phyloP scores from a whole-genome alignment of 805 yeast species.

The Saccharomycopsis lassenensis region DNA sequence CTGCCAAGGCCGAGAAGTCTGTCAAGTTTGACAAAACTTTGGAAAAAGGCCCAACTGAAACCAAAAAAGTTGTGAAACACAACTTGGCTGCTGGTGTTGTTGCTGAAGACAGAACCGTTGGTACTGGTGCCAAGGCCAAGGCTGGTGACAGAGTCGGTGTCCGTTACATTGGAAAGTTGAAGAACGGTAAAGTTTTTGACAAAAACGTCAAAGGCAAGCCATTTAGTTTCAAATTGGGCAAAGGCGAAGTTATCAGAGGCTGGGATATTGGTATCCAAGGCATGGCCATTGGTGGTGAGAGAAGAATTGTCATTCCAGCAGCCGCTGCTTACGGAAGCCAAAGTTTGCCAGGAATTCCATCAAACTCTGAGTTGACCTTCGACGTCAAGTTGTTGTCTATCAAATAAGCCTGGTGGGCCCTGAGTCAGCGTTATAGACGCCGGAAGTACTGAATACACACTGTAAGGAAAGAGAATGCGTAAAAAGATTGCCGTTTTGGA shows the following conservation, averaged over 20 bases:
- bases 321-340: constrained; percentile 94
- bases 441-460: too few relatives aligned
- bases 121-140: constrained; percentile 84
- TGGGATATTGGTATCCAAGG: constrained; percentile 99
- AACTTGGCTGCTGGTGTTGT: constrained; percentile 88
- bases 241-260: constrained; percentile 97
- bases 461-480: too few relatives aligned
- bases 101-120: constrained; percentile 84
- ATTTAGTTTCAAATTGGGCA: constrained; percentile 80
- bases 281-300: constrained; percentile 98
- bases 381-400: constrained; percentile 44
- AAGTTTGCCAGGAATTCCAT: constrained; percentile 93
- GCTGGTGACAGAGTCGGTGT: constrained; percentile 86
- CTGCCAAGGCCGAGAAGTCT: constrained; percentile 27
- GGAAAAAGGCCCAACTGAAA: constrained; percentile 83
- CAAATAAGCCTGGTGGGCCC: too few relatives aligned
- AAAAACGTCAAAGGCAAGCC: constrained; percentile 97
- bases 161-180: constrained; percentile 90
- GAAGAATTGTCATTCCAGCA: constrained; percentile 93
- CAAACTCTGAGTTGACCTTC: constrained; percentile 91
- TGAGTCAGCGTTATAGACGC: too few relatives aligned
- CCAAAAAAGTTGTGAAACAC: constrained; percentile 54
- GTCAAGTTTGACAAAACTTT: constrained; percentile 83
- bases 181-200: constrained; percentile 94
- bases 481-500: too few relatives aligned